Conservation (phyloP, 2,329 filamentous ascomycete genomes). For the Botrytis cinerea region DNA sequence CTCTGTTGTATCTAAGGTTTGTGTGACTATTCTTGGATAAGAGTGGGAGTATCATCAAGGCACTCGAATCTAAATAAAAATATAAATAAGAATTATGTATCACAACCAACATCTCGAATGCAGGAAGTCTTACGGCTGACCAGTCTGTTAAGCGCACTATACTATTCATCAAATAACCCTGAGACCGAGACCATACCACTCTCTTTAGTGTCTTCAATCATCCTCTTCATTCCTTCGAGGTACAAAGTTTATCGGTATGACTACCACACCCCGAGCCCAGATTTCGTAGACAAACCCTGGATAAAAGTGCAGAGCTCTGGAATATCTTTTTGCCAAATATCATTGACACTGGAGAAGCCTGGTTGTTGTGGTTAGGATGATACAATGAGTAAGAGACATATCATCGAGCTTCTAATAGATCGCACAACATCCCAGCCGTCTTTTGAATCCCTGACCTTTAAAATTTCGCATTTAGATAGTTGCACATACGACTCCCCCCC, state of each 20-base stretch:
- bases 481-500: neutral
- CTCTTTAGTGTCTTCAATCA: neutral
- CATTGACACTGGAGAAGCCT: conserved; percentile 31
- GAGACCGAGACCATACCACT: neutral
- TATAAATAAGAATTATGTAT: too few species aligned
- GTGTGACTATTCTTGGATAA: neutral
- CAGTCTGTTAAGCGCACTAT: neutral
- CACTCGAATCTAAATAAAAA: too few species aligned
- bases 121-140: too few species aligned
- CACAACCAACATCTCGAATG: neutral
- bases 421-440: neutral
- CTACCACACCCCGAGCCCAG: too few species aligned
- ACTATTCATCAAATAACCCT: neutral
- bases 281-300: too few species aligned
- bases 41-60: neutral
- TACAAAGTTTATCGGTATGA: neutral
- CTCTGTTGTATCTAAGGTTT: neutral
- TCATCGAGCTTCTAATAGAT: too few species aligned
- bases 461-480: neutral
- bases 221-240: neutral
- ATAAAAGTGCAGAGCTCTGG: too few species aligned
- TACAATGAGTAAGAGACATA: neutral
- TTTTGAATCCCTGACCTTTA: neutral
- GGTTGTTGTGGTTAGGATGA: conserved; percentile 28
- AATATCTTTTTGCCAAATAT: too few species aligned